Evolutionary conservation across 129 eudicot species (phyloP), one percentile per base, ranked within the genome.

Genomic region (Kitagawia praeruptora): DNA sequence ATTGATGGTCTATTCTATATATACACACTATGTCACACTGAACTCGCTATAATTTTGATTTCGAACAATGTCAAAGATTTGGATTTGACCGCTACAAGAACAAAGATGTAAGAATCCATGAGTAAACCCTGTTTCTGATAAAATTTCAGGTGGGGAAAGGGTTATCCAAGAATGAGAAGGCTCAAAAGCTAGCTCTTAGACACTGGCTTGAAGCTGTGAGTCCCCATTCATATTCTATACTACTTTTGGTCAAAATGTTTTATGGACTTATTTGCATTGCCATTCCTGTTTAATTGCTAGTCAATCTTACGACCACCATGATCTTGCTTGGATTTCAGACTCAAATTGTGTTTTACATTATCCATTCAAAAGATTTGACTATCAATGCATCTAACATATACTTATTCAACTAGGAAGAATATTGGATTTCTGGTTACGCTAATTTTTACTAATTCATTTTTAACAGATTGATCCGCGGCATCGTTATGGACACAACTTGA

Each of bases 141-240:
- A 40, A 83, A 19, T 70, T 70, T 16, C 46, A 93, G 98, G 93
- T 94, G 4, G 98, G 93, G 25, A 92, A 94, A 67, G 98, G 98
- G n/a, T 78, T 88, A 48, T 94, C 83, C 10, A 82, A 92, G 87
- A 87, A 92, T 76, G 85, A 87, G 21, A 94, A 92, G 74, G 97
- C 98, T 27, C 92, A 86, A 77, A 90, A 90, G 73, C 85, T 94
- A 74, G 93, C 96, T 51, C 85, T 93, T 11, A 86, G 89, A 34
- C 96, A 92, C 70, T 94, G 98, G 98, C 96, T 94, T 41, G 98
- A 94, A 87, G 97, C 98, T 74, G 98, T 94, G 85, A 85, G 97
- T 81, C 34, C 54, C 27, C 34, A 3, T 10, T 21, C 21, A 12
- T 6, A 34, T 21, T 5, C 28, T 48, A 5, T 15, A 13, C 11